Evolutionary conservation across 768 basidiomycete genomes (phyloP), one percentile per base, ranked within the genome.

Genomic region (Trametes elegans): DNA sequence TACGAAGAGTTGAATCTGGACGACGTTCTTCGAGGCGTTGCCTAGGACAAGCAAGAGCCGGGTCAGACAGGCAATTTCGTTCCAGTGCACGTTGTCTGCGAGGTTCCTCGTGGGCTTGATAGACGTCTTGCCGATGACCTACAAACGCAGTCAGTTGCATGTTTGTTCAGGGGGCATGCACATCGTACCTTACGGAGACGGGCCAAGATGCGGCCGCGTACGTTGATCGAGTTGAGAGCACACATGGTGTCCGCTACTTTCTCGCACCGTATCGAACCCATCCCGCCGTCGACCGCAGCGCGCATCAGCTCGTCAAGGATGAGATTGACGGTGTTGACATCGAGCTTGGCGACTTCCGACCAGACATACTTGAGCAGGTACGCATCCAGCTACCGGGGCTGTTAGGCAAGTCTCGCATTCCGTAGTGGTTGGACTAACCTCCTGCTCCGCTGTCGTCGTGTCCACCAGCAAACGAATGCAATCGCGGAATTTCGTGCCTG

Each of bases 291-390:
- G n/a, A 85, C 79, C 2, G 91, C 93, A 5, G 86, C 81, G 18
- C 90, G 81, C 49, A 93, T 78, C 44, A 95, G 68, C 68, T 94
- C 93, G 39, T 90, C 88, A 26, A 94, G 65, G 31, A 90, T 82
- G 23, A 88, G 75, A 62, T 93, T 90, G 26, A 87, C 73, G 32
- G 90, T 76, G 4, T 73, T 71, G 27, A 76, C 73, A 49, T 93
- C 91, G 14, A 89, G 76, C 64, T 79, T 85, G 11, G 81, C 82
- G 8, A 95, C 74, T 64, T 91, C 86, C 2, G 71, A 63, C 94
- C 94, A 97, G 39, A 96, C 77, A 57, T 80, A 80, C 57, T 79
- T 82, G 59, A 93, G 90, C 13, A 91, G 75, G 5, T 80, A 76
- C 21, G 82, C 74, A 14, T 80, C 78, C 41, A 92, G 75, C 85